A percentile compares a stretch with the other conserved stretches of the same genome.
phyloP scores from a whole-genome alignment of 352 stramenopile species.

The Pythium guiyangense region DNA sequence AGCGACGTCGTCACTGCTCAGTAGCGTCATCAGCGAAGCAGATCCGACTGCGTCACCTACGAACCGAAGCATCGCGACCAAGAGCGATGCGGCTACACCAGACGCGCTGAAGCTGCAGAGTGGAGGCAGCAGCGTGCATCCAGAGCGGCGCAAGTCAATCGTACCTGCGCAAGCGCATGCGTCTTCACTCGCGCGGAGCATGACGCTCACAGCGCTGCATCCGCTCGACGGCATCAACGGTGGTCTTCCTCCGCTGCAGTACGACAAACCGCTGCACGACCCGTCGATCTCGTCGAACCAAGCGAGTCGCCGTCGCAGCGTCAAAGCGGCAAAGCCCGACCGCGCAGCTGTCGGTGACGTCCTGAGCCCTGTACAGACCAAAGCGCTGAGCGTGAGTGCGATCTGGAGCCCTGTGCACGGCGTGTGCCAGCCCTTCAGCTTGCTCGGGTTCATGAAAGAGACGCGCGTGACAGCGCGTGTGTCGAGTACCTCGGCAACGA shows the following conservation, averaged over 20 bases:
- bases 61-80: too few species aligned
- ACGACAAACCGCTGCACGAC: constrained; percentile 10
- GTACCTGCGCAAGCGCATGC: neutral
- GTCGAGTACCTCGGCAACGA: neutral
- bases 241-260: neutral
- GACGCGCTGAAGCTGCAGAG: neutral
- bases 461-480: neutral
- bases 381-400: constrained; percentile 11
- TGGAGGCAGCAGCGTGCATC: neutral
- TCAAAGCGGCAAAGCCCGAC: constrained; percentile 23
- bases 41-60: too few species aligned
- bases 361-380: constrained; percentile 8
- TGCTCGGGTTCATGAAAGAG: constrained; percentile 63
- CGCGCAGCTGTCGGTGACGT: constrained; percentile 8
- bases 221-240: neutral
- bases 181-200: neutral
- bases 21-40: neutral
- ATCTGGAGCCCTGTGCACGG: constrained; percentile 77
- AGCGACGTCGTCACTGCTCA: neutral
- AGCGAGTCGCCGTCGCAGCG: neutral
- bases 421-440: constrained; percentile 64
- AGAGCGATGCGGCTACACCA: neutral
- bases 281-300: constrained; percentile 7
- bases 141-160: constrained; percentile 2
- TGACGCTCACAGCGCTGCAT: constrained; percentile 1